These are phyloP conservation scores for Rubia balearica DNA, from an alignment of 305 asterid species.

Conservation along the genomic window DNA sequence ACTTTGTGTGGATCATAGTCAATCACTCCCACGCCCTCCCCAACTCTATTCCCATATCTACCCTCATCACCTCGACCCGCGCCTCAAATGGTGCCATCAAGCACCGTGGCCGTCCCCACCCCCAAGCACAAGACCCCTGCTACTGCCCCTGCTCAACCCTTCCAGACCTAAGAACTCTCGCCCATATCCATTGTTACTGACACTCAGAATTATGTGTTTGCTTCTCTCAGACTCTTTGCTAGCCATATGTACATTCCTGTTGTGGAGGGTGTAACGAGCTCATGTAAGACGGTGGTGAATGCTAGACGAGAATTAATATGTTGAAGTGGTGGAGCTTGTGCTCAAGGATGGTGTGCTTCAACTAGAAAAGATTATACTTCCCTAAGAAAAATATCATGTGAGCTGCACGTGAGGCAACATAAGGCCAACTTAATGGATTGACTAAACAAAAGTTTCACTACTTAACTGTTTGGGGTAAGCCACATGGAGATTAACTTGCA, in stretches of 20 bases:
- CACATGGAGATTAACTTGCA: too few relatives aligned
- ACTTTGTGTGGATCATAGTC: constrained; percentile 26
- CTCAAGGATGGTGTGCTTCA: too few relatives aligned
- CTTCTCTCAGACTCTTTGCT: constrained; percentile 32
- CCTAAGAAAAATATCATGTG: too few relatives aligned
- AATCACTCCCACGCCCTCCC: constrained; percentile 67
- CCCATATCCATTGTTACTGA: not conserved
- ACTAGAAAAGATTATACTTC: too few relatives aligned
- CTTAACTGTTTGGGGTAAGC: too few relatives aligned
- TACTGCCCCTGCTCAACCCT: not conserved
- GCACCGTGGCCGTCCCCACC: constrained; percentile 72
- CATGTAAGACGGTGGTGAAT: not conserved
- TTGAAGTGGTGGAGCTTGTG: too few relatives aligned
- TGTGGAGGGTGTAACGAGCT: constrained; percentile 16
- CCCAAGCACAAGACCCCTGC: constrained; percentile 4
- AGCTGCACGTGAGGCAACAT: too few relatives aligned
- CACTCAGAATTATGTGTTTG: constrained; percentile 17
- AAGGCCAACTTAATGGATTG: too few relatives aligned
- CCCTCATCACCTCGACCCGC: constrained; percentile 20
- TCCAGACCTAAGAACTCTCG: not conserved
- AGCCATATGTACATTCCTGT: constrained; percentile 31
- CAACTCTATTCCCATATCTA: constrained; percentile 24
- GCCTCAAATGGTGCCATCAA: constrained; percentile 22
- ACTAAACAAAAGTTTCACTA: too few relatives aligned
- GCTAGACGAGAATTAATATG: too few relatives aligned